phyloP scores from a whole-genome alignment of 257 asterid species.

The Plantago major region DNA sequence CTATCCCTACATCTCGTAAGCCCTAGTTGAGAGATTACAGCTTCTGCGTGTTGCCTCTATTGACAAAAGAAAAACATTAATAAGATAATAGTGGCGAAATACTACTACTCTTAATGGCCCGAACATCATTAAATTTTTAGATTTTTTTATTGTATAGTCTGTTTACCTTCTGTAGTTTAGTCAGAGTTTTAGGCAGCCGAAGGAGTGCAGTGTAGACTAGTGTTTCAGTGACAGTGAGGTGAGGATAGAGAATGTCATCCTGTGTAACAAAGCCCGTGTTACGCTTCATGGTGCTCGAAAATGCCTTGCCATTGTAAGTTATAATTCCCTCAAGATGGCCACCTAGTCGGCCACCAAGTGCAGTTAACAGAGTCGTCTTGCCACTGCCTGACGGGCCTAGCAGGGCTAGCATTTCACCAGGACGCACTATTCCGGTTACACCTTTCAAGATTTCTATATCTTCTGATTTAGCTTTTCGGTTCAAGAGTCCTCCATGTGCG shows the following conservation, averaged over 20 bases:
- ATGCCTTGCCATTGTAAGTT: conserved; percentile 55
- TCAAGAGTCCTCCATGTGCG: conserved; percentile 23
- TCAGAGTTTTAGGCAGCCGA: conserved; percentile 46
- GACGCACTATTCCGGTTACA: conserved; percentile 48
- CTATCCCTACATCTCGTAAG: conserved; percentile 44
- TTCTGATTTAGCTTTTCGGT: conserved; percentile 21
- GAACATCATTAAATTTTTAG: too few relatives aligned
- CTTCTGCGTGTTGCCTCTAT: conserved; percentile 35
- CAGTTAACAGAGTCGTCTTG: conserved; percentile 73
- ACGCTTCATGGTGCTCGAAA: conserved; percentile 50
- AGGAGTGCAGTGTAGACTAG: conserved; percentile 65
- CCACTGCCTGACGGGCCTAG: conserved; percentile 96
- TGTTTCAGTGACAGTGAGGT: conserved; percentile 72
- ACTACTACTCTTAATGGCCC: too few relatives aligned
- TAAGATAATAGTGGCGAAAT: too few relatives aligned
- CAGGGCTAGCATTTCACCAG: conserved; percentile 83
- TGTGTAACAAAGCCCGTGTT: conserved; percentile 86
- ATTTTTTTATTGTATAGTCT: too few relatives aligned
- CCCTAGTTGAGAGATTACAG: conserved; percentile 56
- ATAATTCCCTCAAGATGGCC: conserved; percentile 47
- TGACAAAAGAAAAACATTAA: not conserved
- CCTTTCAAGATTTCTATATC: conserved; percentile 64
- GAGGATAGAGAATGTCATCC: conserved; percentile 69
- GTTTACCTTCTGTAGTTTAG: conserved; percentile 31
- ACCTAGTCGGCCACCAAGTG: conserved; percentile 59